Conservation (phyloP, 305 asterid genomes). For the Salvia sclarea region DNA sequence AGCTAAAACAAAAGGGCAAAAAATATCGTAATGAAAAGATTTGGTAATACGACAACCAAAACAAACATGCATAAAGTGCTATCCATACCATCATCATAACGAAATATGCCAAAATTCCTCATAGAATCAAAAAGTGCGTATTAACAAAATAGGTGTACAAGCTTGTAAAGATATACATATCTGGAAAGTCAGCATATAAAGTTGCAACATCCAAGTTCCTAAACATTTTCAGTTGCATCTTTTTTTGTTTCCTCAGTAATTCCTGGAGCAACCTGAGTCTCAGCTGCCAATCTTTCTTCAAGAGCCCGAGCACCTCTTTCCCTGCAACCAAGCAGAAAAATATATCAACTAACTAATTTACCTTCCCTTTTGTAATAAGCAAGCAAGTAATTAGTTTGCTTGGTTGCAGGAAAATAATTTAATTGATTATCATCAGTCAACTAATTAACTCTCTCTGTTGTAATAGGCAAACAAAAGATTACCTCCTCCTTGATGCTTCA, state of each 20-base stretch:
- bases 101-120: constrained; percentile 30
- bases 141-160: constrained; percentile 34
- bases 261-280: constrained; percentile 59
- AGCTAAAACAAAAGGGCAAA: background rate
- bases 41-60: background rate
- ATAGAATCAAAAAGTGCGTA: constrained; percentile 34
- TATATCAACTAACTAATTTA: background rate
- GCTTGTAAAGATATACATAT: constrained; percentile 34
- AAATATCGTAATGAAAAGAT: background rate
- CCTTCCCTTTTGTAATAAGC: background rate
- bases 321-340: constrained; percentile 45
- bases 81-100: background rate
- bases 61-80: background rate
- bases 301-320: constrained; percentile 94
- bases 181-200: constrained; percentile 36
- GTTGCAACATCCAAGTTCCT: constrained; percentile 34
- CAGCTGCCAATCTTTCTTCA: constrained; percentile 84
- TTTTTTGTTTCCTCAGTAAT: constrained; percentile 50
- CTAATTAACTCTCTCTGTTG: background rate
- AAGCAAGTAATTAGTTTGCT: background rate
- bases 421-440: background rate
- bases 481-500: constrained; percentile 93
- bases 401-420: background rate
- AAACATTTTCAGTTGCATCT: constrained; percentile 67
- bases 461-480: constrained; percentile 25